Evolutionary conservation across 148 eudicot species (phyloP).

Genomic region (Rhododendron griersonianum): DNA sequence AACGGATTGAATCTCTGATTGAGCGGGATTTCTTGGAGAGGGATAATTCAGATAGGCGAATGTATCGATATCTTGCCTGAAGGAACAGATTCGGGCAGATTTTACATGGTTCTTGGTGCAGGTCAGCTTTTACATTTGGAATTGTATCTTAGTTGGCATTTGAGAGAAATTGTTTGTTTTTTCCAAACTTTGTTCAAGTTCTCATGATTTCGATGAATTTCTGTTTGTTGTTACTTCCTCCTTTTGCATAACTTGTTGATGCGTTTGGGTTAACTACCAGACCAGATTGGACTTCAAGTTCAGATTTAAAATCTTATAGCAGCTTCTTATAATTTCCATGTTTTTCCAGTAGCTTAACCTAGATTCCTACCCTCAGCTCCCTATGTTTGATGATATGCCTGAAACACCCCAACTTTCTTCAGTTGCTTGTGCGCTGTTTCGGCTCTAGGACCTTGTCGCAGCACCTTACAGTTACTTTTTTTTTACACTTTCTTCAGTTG

Average conservation of each 20-base stretch:
- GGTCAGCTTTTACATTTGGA: slow-evolving; percentile 14
- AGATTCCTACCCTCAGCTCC: not conserved
- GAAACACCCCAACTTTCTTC: not conserved
- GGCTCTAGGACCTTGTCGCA: not conserved
- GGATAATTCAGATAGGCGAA: slow-evolving; percentile 52
- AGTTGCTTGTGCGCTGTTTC: not conserved
- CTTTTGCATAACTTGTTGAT: not conserved
- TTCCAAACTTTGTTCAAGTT: not conserved
- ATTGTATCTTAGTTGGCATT: slow-evolving; percentile 11
- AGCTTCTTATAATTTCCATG: not conserved
- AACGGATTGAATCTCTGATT: slow-evolving; percentile 29
- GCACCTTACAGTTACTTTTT: not conserved
- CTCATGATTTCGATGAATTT: slow-evolving; percentile 4
- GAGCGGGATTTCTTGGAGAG: slow-evolving; percentile 90
- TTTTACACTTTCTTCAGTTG: not conserved
- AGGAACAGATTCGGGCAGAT: not conserved
- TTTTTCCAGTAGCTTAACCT: not conserved
- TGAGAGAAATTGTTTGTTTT: slow-evolving; percentile 4
- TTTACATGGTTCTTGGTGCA: not conserved
- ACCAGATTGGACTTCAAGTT: not conserved
- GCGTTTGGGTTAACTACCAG: not conserved
- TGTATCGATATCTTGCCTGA: slow-evolving; percentile 77
- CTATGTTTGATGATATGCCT: not conserved
- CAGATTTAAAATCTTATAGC: not conserved
- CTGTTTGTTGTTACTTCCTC: not conserved